phyloP scores from a whole-genome alignment of 352 stramenopile genomes.

The Bremia lactucae region DNA sequence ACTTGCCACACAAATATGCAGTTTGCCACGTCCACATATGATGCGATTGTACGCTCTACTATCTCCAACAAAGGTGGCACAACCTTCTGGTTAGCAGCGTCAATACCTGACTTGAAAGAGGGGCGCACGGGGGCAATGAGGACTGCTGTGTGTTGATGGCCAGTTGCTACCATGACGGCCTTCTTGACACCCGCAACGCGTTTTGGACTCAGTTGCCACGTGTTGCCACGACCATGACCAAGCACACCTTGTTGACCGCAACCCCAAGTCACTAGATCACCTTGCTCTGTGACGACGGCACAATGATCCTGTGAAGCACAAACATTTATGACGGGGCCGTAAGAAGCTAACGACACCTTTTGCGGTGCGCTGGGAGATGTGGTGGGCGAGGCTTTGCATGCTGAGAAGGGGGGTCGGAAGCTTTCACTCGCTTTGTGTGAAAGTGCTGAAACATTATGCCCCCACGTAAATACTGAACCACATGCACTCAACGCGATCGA shows the following conservation, averaged over 20 bases:
- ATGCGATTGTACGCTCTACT: conserved; percentile 36
- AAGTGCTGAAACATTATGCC: conserved; percentile 54
- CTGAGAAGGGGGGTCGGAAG: conserved; percentile 2
- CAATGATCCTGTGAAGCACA: conserved; percentile 72
- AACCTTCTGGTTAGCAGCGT: background rate
- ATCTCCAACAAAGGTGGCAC: conserved; percentile 25
- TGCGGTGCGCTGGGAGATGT: conserved; percentile 35
- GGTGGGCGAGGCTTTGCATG: conserved; percentile 7
- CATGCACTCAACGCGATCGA: conserved; percentile 60
- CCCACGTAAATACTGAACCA: conserved; percentile 68
- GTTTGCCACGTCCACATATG: conserved; percentile 50
- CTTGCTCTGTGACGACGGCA: conserved; percentile 49
- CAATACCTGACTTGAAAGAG: conserved; percentile 8
- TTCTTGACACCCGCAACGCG: conserved; percentile 66
- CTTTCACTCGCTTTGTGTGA: conserved; percentile 27
- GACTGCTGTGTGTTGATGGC: conserved; percentile 66
- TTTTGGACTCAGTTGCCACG: conserved; percentile 74
- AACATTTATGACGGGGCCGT: conserved; percentile 38
- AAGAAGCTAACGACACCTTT: conserved; percentile 31
- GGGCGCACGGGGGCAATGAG: conserved; percentile 41
- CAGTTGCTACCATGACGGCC: conserved; percentile 46
- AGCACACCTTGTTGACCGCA: conserved; percentile 58
- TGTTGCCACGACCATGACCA: conserved; percentile 57
- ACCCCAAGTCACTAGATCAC: conserved; percentile 68
- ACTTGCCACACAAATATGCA: conserved; percentile 50